These are phyloP conservation scores for Candolleomyces aberdarensis DNA, from an alignment of 768 basidiomycete genomes.

Conservation along the genomic window DNA sequence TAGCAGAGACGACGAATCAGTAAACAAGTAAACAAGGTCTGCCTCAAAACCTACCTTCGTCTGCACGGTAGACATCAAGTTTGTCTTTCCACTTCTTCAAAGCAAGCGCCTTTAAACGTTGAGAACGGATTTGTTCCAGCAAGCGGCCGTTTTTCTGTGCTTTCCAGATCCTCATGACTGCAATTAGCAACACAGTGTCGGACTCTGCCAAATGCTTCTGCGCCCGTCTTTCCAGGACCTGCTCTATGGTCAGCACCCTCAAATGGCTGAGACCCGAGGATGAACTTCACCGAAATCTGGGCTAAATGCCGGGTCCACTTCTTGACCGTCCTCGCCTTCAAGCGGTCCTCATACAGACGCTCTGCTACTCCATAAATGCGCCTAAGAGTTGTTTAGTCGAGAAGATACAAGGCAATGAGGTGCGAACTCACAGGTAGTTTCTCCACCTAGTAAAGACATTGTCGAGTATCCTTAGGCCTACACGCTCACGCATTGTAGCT, in stretches of 20 bases:
- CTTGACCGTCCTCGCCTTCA: constrained; percentile 7
- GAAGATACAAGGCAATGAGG: background rate
- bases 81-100: background rate
- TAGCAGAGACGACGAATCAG: background rate
- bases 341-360: constrained; percentile 3
- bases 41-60: background rate
- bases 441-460: constrained; percentile 57
- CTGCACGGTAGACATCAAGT: background rate
- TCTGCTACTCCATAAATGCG: constrained; percentile 6
- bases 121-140: background rate
- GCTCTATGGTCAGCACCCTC: background rate
- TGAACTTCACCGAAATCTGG: constrained; percentile 15
- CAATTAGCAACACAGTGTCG: constrained; percentile 56
- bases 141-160: background rate
- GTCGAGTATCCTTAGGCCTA: constrained; percentile 46
- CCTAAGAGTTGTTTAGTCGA: background rate
- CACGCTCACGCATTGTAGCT: constrained; percentile 38
- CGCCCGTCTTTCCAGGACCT: constrained; percentile 58
- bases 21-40: background rate
- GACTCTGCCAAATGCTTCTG: constrained; percentile 54
- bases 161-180: constrained; percentile 56
- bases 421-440: constrained; percentile 43
- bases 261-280: background rate
- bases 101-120: background rate
- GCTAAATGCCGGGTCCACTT: constrained; percentile 8